These are phyloP conservation scores for Ilyonectria destructans DNA, from an alignment of 2,329 filamentous ascomycete genomes.

Conservation along the genomic window DNA sequence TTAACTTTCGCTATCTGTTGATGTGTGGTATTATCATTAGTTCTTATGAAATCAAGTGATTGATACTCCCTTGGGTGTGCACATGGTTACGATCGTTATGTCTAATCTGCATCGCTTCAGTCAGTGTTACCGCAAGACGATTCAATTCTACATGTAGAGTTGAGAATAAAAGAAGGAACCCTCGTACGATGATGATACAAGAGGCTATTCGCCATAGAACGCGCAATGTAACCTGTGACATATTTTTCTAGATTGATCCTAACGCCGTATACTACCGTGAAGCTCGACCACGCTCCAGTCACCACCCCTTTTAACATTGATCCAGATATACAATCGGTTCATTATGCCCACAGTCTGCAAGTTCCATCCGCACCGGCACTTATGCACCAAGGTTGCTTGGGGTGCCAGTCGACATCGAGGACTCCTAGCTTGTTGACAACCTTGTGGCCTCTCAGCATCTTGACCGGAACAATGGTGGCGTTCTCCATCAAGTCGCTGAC, in stretches of 20 bases:
- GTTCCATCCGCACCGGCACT: slow-evolving; percentile 96
- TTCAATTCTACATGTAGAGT: too few relatives aligned
- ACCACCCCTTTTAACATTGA: not conserved
- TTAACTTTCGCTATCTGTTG: not conserved
- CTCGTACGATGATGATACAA: too few relatives aligned
- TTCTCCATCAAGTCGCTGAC: slow-evolving; percentile 97
- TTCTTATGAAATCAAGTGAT: not conserved
- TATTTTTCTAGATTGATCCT: slow-evolving; percentile 19
- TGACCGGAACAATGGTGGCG: slow-evolving; percentile 95
- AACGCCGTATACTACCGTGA: slow-evolving; percentile 15
- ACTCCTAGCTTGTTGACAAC: slow-evolving; percentile 90
- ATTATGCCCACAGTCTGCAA: slow-evolving; percentile 83
- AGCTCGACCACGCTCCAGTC: not conserved
- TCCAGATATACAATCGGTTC: not conserved
- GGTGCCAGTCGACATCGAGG: slow-evolving; percentile 97
- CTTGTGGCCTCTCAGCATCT: slow-evolving; percentile 92
- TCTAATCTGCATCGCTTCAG: not conserved
- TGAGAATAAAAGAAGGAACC: too few relatives aligned
- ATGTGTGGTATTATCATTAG: not conserved
- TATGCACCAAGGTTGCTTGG: slow-evolving; percentile 92
- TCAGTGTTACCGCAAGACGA: too few relatives aligned
- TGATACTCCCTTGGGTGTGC: not conserved
- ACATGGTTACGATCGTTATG: not conserved
- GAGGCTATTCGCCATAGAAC: not conserved
- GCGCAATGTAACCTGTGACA: not conserved